phyloP scores from a whole-genome alignment of 1,139 yeast species.

The Scheffersomyces lignicola region DNA sequence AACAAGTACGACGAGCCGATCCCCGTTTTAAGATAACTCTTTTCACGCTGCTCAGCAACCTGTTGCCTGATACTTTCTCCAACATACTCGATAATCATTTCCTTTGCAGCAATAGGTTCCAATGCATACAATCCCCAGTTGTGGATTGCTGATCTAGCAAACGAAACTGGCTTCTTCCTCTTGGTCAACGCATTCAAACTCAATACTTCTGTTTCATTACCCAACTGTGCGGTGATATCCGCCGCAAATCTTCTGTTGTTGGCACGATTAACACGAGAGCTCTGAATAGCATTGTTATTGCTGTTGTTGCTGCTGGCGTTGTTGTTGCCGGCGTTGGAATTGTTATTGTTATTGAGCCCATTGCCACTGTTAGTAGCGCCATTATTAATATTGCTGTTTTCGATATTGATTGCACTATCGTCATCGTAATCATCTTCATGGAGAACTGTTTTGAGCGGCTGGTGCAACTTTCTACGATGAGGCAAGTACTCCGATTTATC shows the following conservation, averaged over 20 bases:
- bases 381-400: constrained; percentile 8
- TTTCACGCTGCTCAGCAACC: constrained; percentile 91
- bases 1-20: constrained; percentile 93
- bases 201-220: constrained; percentile 78
- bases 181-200: constrained; percentile 78
- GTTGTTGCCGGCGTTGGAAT: constrained; percentile 4
- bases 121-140: constrained; percentile 97
- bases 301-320: constrained; percentile 10
- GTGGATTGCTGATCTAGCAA: constrained; percentile 95
- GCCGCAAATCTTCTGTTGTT: constrained; percentile 89
- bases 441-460: constrained; percentile 57
- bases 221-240: constrained; percentile 82
- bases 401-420: not conserved
- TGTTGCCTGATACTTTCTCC: constrained; percentile 95
- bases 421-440: constrained; percentile 55
- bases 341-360: constrained; percentile 12
- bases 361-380: constrained; percentile 9
- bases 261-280: constrained; percentile 86
- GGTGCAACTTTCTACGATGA: constrained; percentile 59
- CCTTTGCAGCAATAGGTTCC: constrained; percentile 91
- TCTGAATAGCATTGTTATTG: constrained; percentile 35
- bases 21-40: constrained; percentile 82
- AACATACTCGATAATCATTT: constrained; percentile 98
- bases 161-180: constrained; percentile 90
- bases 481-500: constrained; percentile 77